Base-by-base conservation (phyloP, 768 basidiomycete genomes). In the Leccinellum albellum region DNA sequence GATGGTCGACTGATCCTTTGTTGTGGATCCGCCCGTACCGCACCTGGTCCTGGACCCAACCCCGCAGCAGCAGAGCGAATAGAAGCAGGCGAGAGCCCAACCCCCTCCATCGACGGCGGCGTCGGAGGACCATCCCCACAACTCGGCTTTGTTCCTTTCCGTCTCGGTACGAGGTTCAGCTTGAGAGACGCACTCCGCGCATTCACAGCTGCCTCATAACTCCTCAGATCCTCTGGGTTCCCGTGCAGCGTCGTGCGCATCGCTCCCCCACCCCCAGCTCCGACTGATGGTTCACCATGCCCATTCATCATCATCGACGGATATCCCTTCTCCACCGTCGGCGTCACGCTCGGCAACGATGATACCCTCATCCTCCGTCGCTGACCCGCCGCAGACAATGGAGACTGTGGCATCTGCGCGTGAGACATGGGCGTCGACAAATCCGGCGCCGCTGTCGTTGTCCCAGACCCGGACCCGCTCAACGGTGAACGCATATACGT, bases 141-240 rank as follows among this genome's bases (percentile, higher is more conserved):
- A 53, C 58, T 58, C 9, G 54, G 63, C 33, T 56, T 66, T 52
- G 59, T 67, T 57, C 65, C 69, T 61, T 58, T 70, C 62, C 70
- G 70, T 69, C 66, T 76, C 48, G 82, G 79, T 13, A 78, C 76
- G 26, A 88, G 70, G 61, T 80, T 86, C 40, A 89, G 68, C 56
- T 75, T 79, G 55, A 81, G 78, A 1, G 85, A 81, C 21, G 87
- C 77, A 65, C 80, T 85, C 51, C 87, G 76, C 31, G 89, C 88
- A 53, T 89, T 70, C 15, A 91, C 84, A 4, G 89, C 89, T 42
- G 86, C 87, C 66, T 89, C 86, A 56, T 91, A 91, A 55, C 82
- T 81, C 57, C 79, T 75, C 59, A 91, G 61, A 62, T 91, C 89
- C 14, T 91, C 89, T 44, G 75, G 65, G 37, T 75, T 74, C 7